Base-by-base conservation (phyloP, 257 asterid species). In the Nicotiana otophora region DNA sequence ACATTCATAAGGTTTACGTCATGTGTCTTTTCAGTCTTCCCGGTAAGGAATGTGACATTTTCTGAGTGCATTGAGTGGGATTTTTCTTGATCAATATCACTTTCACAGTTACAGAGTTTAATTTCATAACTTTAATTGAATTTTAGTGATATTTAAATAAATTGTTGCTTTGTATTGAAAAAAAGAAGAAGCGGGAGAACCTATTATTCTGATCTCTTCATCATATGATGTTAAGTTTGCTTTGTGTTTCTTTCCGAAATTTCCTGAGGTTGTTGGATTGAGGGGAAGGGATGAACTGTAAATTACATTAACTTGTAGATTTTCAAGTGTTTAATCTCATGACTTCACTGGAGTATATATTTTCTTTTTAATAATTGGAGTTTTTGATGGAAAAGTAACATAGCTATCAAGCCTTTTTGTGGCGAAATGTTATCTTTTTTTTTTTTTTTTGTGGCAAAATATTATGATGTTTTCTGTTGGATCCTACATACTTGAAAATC, bases 321-420 rank as follows among this genome's bases (percentile, higher is more conserved):
- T 48, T 74, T 46, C 80, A 48, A 48, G 62, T 36, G 20, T 46
- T 72, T 74, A 26, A 74, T 48, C 23, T 74, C 80, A 48, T 26
- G 17, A 14, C 80, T 26, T 48, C 62, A 48, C 80, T 74, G 15
- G 42, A 48, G 58, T 70, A 39, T 39, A n/a, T 10, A 39, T n/a
- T 3, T 23, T n/a, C 23, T 57, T 46, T 42, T 11, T 20, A 48
- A 74, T 74, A 74, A 48, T 48, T 74, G 62, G 39, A 48, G 36
- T 74, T 48, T 72, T 72, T 72, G 19, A 1, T 72, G 78, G 78
- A 20, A 70, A 72, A 72, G 78, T 57, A 72, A 46, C 60, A 72
- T 6, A 72, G 17, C 11, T 70, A 70, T 12, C 58, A 69, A 69
- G n/a, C 34, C 5, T 20, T 5, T 62, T 72, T 46, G 36, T 72